Evolutionary conservation across 2,329 filamentous ascomycete genomes (phyloP).

Genomic region (Ceratocystis lukuohia): DNA sequence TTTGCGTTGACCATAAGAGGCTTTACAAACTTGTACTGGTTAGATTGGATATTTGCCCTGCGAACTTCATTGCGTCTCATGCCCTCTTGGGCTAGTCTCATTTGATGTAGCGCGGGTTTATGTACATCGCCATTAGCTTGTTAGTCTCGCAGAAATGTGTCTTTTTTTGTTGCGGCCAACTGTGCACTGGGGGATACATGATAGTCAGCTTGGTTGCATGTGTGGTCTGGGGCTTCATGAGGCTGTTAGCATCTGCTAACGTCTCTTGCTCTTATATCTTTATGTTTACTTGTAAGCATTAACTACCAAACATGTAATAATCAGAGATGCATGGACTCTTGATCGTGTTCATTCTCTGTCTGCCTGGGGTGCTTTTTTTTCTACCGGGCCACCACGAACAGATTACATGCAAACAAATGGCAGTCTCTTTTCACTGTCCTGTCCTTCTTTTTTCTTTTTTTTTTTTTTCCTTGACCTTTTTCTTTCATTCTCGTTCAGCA

Average conservation of each 20-base stretch:
- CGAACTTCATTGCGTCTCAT: not conserved
- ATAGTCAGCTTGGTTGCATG: not conserved
- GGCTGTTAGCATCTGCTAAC: not conserved
- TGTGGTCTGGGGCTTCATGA: not conserved
- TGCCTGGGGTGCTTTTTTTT: not conserved
- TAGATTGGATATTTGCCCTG: not conserved
- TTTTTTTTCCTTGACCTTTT: slow-evolving; percentile 2
- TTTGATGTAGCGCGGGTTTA: not conserved
- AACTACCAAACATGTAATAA: slow-evolving; percentile 9
- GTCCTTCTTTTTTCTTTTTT: not conserved
- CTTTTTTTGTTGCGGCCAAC: not conserved
- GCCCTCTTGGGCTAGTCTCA: not conserved
- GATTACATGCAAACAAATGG: not conserved
- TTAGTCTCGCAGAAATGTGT: not conserved
- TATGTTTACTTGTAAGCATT: slow-evolving; percentile 6
- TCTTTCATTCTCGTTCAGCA: slow-evolving; percentile 15
- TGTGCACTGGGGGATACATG: not conserved
- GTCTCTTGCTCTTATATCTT: not conserved
- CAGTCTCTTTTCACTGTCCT: not conserved
- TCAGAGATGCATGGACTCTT: not conserved
- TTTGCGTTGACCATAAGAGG: too few relatives aligned
- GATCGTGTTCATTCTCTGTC: not conserved
- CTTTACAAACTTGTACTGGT: not conserved
- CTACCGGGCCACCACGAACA: not conserved
- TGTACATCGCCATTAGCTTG: not conserved